These are phyloP conservation scores for Musa acuminata DNA, from an alignment of 176 grass and related monocot species.

Conservation along the genomic window DNA sequence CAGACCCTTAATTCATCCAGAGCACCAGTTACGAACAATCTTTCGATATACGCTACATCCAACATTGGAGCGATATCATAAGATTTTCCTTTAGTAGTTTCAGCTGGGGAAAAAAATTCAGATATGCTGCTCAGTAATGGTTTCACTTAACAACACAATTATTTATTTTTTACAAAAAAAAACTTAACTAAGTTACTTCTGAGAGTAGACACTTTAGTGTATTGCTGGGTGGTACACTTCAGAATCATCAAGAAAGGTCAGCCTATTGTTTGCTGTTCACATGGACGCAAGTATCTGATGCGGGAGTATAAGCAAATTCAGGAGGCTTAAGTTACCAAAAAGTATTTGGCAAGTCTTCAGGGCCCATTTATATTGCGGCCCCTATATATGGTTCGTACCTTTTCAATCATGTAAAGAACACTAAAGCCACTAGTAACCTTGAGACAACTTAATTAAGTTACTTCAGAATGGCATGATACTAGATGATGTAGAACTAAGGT, in stretches of 20 bases:
- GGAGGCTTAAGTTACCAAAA: background rate
- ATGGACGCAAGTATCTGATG: background rate
- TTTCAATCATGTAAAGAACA: background rate
- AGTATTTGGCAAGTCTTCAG: too few relatives aligned
- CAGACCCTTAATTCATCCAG: slow-evolving; percentile 81
- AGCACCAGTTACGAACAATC: slow-evolving; percentile 81
- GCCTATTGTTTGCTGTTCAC: background rate
- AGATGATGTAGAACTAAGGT: background rate
- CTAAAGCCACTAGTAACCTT: background rate
- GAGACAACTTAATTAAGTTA: background rate
- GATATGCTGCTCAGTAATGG: slow-evolving; percentile 36
- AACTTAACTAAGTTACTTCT: too few relatives aligned
- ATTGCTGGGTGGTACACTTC: too few relatives aligned
- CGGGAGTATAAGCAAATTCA: background rate
- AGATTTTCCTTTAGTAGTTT: slow-evolving; percentile 30
- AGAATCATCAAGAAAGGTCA: background rate
- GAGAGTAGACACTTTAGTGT: background rate
- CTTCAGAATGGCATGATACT: background rate
- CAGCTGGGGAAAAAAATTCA: slow-evolving; percentile 29
- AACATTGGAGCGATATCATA: slow-evolving; percentile 30
- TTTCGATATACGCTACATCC: slow-evolving; percentile 54
- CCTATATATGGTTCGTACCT: too few relatives aligned
- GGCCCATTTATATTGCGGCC: too few relatives aligned
- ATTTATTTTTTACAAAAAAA: too few relatives aligned
- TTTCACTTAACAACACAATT: background rate